Evolutionary conservation across 768 basidiomycete species (phyloP).

Genomic region (Lactarius tabidus): DNA sequence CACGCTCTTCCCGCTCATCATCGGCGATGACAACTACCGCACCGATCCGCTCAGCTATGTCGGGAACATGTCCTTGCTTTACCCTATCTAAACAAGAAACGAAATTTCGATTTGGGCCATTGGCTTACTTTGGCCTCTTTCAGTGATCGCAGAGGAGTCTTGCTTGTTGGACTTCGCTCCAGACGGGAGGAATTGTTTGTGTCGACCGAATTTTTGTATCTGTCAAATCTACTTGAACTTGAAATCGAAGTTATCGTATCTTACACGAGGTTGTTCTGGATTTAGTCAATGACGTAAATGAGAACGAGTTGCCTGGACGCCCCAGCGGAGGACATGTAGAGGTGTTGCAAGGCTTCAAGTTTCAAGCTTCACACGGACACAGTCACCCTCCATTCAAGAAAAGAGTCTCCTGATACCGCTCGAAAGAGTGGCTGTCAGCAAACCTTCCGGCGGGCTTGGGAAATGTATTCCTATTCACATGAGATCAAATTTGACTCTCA

Average conservation of each 20-base stretch:
- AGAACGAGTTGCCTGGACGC: neutral
- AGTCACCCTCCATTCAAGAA: neutral
- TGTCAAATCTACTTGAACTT: neutral
- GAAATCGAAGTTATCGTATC: neutral
- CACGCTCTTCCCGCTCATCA: conserved; percentile 1
- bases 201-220: neutral
- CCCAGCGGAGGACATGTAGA: neutral
- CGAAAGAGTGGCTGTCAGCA: too few relatives aligned
- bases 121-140: neutral
- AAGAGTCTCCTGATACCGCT: neutral
- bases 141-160: neutral
- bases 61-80: conserved; percentile 16
- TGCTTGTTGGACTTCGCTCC: neutral
- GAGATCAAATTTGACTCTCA: neutral
- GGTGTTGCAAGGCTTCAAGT: neutral
- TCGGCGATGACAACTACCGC: conserved; percentile 21
- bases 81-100: conserved; percentile 16
- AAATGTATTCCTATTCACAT: neutral
- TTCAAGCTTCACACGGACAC: neutral
- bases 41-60: conserved; percentile 10
- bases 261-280: neutral
- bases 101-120: neutral
- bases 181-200: neutral
- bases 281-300: neutral
- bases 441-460: too few relatives aligned